Evolutionary conservation across 2,329 filamentous ascomycete genomes (phyloP).

Genomic region (Ceratocystis eucalypticola): DNA sequence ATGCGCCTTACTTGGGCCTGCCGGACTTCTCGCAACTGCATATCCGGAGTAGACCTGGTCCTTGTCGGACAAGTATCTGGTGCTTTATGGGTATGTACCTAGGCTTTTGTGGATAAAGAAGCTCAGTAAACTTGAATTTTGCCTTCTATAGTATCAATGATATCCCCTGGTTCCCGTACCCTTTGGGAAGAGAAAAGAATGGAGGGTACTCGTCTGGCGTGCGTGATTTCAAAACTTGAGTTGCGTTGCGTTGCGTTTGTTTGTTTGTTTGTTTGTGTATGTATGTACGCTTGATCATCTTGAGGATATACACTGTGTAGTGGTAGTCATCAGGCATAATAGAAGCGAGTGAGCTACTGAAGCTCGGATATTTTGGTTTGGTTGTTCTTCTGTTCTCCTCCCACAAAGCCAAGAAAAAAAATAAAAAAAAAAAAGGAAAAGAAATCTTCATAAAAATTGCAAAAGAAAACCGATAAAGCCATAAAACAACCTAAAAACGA

Average conservation of each 20-base stretch:
- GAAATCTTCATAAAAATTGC: background rate
- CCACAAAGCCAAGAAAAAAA: background rate
- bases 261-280: background rate
- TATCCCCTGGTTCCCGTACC: background rate
- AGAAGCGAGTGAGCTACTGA: background rate
- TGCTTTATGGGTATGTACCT: too few species aligned
- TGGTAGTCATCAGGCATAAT: too few species aligned
- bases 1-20: background rate
- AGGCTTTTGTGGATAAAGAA: too few species aligned
- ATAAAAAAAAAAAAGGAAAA: background rate
- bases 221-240: too few species aligned
- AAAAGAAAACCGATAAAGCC: background rate
- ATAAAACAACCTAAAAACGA: background rate
- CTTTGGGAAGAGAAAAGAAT: too few species aligned
- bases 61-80: background rate
- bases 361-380: slow-evolving; percentile 1
- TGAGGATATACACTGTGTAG: too few species aligned
- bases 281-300: background rate
- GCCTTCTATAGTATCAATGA: background rate
- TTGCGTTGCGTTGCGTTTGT: background rate
- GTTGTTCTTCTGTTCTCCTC: background rate
- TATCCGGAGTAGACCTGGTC: slow-evolving; percentile 4
- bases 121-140: background rate
- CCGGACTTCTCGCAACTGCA: background rate
- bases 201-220: too few species aligned